Evolutionary conservation across 73 alveolate genomes (phyloP), one percentile per base, ranked within the genome.

Genomic region (Paramecium tetraurelia): DNA sequence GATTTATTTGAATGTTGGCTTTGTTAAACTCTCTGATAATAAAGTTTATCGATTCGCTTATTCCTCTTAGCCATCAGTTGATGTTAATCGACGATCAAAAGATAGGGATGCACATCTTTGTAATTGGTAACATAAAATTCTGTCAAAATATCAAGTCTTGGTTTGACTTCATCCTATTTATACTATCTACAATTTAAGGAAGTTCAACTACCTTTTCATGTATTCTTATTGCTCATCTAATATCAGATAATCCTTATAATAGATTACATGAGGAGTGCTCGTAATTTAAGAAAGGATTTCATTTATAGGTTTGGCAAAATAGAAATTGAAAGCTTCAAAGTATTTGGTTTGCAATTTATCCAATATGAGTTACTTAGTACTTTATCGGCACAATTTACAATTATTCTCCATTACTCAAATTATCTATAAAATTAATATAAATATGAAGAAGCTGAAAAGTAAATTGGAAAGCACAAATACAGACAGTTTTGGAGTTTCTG

Each of bases 221-320:
- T 44, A 80, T 80, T 80, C 90, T 35, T 80, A 44, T 22, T 80
- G 33, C 16, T 80, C 90, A 80, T 80, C 90, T 44, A 80, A 80
- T 48, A 80, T 80, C 57, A 44, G 44, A 80, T 80, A 80, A 80
- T 80, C 90, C 90, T 80, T 80, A 80, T 38, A 80, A 44, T 41
- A 80, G 12, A 80, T 80, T 48, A 80, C 90, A 44, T 80, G 90
- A 35, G 76, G 70, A 33, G 75, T 27, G 7, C 46, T 80, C 2
- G 76, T 29, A 46, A 40, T 27, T 46, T 40, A 80, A 40, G 90
- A 33, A 0, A 80, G 24, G 46, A 80, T 22, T 80, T 80, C 90
- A 80, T 80, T 80, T n/a, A 80, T 48, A 80, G 90, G 90, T 18
- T 80, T 80, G 46, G 90, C 90, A n/a, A 80, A 80, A 46, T 80